Evolutionary conservation across 352 stramenopile species (phyloP).

Genomic region (Globisporangium viniferum): DNA sequence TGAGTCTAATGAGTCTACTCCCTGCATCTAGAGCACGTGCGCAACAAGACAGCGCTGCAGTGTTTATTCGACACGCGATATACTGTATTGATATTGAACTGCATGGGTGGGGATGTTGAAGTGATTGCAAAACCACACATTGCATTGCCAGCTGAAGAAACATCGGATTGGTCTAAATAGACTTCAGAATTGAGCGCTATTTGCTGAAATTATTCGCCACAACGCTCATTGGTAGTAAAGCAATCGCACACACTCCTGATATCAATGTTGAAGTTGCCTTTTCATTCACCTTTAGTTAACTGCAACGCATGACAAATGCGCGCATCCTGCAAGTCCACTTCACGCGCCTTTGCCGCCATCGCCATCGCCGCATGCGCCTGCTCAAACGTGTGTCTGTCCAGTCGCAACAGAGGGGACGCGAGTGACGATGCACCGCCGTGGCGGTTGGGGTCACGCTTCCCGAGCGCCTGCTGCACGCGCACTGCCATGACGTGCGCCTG

Average conservation of each 20-base stretch:
- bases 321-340: not conserved
- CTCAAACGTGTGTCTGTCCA: slow-evolving; percentile 31
- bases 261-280: not conserved
- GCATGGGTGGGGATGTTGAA: too few species aligned
- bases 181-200: too few species aligned
- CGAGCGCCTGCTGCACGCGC: slow-evolving; percentile 37
- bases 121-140: too few species aligned
- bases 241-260: not conserved
- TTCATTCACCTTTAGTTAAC: not conserved
- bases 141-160: too few species aligned
- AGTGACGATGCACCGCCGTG: slow-evolving; percentile 7
- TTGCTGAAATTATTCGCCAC: too few species aligned
- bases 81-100: not conserved
- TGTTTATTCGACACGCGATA: not conserved
- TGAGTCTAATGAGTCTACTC: too few species aligned
- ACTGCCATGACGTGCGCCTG: slow-evolving; percentile 41
- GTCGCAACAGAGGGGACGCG: slow-evolving; percentile 30
- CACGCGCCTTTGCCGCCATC: not conserved
- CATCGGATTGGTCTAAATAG: too few species aligned
- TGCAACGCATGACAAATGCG: not conserved
- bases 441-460: slow-evolving; percentile 22
- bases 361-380: slow-evolving; percentile 6
- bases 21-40: not conserved
- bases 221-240: not conserved
- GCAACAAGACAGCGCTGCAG: not conserved